A percentile compares a stretch with the other conserved stretches of the same genome.
phyloP scores from a whole-genome alignment of 257 asterid species.

The Coffea canephora region DNA sequence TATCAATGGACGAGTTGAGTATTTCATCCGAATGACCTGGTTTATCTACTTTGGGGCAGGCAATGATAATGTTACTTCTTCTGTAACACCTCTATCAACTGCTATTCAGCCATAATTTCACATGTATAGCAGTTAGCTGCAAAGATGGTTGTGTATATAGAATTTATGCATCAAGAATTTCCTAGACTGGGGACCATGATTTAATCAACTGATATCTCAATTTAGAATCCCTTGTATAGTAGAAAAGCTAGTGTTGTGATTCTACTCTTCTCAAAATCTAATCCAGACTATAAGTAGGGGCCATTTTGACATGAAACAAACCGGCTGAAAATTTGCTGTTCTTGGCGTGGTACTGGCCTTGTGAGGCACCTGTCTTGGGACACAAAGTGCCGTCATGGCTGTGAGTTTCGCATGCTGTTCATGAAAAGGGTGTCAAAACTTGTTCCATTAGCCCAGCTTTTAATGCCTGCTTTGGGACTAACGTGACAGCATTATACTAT shows the following conservation, averaged over 20 bases:
- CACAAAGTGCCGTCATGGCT: not conserved
- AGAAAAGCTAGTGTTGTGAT: conserved; percentile 1
- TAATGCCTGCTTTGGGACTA: not conserved
- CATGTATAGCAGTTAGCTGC: conserved; percentile 8
- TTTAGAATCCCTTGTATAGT: not conserved
- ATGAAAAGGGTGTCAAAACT: not conserved
- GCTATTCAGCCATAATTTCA: not conserved
- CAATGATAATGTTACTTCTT: not conserved
- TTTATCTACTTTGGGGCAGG: not conserved
- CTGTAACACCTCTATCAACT: conserved; percentile 7
- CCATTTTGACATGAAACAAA: conserved; percentile 1
- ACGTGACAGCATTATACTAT: not conserved
- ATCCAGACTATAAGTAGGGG: not conserved
- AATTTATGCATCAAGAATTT: conserved; percentile 13
- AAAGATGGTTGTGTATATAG: conserved; percentile 9
- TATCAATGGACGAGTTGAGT: conserved; percentile 29
- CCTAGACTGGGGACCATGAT: not conserved
- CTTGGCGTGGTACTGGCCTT: not conserved
- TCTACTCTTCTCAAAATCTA: not conserved
- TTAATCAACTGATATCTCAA: not conserved
- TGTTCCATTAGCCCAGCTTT: not conserved
- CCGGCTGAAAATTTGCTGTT: not conserved
- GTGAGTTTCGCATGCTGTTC: not conserved
- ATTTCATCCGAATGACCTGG: conserved; percentile 28
- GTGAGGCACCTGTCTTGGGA: not conserved